Conservation (phyloP, 352 stramenopile species). For the Globisporangium okanoganense region DNA sequence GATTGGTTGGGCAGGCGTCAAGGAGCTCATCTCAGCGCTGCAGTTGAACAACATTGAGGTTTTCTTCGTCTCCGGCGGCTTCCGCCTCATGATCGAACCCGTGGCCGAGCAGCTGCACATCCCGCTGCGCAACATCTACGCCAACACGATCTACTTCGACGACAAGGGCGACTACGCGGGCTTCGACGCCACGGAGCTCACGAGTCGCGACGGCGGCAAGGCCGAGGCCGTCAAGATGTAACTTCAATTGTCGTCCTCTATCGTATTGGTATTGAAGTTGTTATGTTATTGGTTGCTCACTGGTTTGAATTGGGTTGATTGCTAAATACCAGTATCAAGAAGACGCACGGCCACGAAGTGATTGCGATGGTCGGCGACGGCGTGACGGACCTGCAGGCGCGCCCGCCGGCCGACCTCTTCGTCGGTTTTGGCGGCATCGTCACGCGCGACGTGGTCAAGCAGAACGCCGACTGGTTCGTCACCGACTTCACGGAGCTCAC, state of each 20-base stretch:
- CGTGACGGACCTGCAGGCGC: constrained; percentile 97
- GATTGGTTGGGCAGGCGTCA: constrained; percentile 41
- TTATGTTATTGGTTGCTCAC: background rate
- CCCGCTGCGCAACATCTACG: constrained; percentile 93
- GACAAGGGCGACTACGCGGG: constrained; percentile 84
- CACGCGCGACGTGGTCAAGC: constrained; percentile 90
- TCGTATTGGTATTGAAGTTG: constrained; percentile 2
- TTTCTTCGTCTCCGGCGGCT: constrained; percentile 98
- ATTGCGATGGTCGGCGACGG: constrained; percentile 99
- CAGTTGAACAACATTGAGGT: constrained; percentile 90
- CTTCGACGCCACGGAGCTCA: constrained; percentile 95
- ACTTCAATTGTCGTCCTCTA: too few species aligned
- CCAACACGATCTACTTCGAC: constrained; percentile 97
- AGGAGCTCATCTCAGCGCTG: constrained; percentile 88
- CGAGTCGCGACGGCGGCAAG: constrained; percentile 82
- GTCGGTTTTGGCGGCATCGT: constrained; percentile 97
- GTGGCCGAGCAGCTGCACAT: constrained; percentile 87
- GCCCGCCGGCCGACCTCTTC: constrained; percentile 95
- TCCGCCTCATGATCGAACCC: constrained; percentile 98
- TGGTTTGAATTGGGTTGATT: constrained; percentile 14
- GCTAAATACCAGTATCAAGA: constrained; percentile 74
- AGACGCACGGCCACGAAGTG: constrained; percentile 88
- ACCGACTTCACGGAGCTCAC: constrained; percentile 93
- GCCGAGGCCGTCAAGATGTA: constrained; percentile 73
- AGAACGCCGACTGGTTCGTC: constrained; percentile 97